These are phyloP conservation scores for Fusarium musae DNA, from an alignment of 2,329 filamentous ascomycete genomes.

Conservation along the genomic window DNA sequence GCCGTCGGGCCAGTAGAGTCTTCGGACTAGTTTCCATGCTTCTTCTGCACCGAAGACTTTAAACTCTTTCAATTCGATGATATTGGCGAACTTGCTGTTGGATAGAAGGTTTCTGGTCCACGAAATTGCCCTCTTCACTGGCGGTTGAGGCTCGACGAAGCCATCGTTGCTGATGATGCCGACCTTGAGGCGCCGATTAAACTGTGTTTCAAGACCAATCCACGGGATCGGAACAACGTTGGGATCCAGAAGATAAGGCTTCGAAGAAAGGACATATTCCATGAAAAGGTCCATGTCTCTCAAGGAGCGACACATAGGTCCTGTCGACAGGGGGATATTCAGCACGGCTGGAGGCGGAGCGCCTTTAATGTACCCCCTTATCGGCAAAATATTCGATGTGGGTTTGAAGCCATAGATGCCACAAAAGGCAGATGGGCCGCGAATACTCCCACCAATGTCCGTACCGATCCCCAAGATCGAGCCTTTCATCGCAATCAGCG, in stretches of 20 bases:
- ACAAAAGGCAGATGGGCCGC: conserved; percentile 18
- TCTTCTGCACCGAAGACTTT: conserved; percentile 46
- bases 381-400: conserved; percentile 7
- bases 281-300: conserved; percentile 41
- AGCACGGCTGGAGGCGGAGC: conserved; percentile 48
- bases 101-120: conserved; percentile 46
- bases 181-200: conserved; percentile 48
- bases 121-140: conserved; percentile 49
- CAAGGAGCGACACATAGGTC: conserved; percentile 40
- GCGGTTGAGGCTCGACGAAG: conserved; percentile 53
- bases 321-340: conserved; percentile 38
- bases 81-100: conserved; percentile 25
- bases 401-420: conserved; percentile 26
- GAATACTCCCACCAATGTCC: conserved; percentile 17
- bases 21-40: conserved; percentile 47
- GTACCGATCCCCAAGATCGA: conserved; percentile 17
- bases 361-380: conserved; percentile 29
- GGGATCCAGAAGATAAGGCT: conserved; percentile 43
- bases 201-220: conserved; percentile 40
- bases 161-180: conserved; percentile 55
- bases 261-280: conserved; percentile 15
- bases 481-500: conserved; percentile 49
- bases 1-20: conserved; percentile 60
- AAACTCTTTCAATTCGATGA: conserved; percentile 51
- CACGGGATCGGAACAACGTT: conserved; percentile 46